Conservation (phyloP, 352 stramenopile genomes). For the Globisporangium nunn region DNA sequence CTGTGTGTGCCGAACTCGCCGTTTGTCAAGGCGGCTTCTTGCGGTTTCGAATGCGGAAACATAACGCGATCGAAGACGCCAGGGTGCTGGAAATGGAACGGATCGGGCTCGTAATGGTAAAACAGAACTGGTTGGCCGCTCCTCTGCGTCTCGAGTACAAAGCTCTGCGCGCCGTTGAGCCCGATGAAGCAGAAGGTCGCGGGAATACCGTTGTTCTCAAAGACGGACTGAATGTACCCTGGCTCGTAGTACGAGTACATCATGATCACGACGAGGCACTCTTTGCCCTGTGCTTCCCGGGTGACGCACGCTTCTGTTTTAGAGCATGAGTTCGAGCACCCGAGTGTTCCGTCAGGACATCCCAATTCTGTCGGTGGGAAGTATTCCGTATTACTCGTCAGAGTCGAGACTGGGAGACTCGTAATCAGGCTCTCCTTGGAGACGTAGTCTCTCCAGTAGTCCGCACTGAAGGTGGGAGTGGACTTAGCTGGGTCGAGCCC, state of each 20-base stretch:
- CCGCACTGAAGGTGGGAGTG: conserved; percentile 20
- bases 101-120: conserved; percentile 47
- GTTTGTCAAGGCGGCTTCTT: conserved; percentile 9
- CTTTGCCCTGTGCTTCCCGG: conserved; percentile 9
- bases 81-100: conserved; percentile 23
- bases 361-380: conserved; percentile 13
- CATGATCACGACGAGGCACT: conserved; percentile 21
- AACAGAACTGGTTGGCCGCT: conserved; percentile 21
- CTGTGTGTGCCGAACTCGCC: conserved; percentile 26
- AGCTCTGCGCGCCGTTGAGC: conserved; percentile 4
- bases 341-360: conserved; percentile 22
- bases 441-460: conserved; percentile 48
- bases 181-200: conserved; percentile 33
- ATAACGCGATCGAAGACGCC: conserved; percentile 32
- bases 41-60: conserved; percentile 18
- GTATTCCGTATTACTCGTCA: conserved; percentile 11
- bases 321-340: conserved; percentile 29
- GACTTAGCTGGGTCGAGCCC: conserved; percentile 2
- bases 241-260: conserved; percentile 12
- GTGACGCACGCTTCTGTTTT: conserved; percentile 16
- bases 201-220: conserved; percentile 21
- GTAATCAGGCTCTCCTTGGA: conserved; percentile 6
- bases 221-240: conserved; percentile 17
- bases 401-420: conserved; percentile 3
- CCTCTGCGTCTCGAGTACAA: conserved; percentile 10